phyloP scores from a whole-genome alignment of 148 eudicot genomes.

The Amaranthus hypochondriacus region DNA sequence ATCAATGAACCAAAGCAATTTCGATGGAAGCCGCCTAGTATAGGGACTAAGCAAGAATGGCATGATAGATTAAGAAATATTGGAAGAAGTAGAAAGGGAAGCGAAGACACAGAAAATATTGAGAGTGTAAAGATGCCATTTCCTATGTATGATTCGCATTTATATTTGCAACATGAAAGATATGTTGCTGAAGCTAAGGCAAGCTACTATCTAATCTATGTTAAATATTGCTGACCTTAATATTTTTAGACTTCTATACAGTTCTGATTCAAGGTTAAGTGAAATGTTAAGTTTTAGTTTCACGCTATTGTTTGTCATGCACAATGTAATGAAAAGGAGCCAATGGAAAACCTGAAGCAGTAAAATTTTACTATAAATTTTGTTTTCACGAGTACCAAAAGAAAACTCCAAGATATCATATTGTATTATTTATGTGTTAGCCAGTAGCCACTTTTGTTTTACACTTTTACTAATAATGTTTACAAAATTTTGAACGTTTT shows the following conservation, averaged over 20 bases:
- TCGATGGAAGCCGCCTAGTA: constrained; percentile 47
- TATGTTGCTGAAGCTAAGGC: constrained; percentile 53
- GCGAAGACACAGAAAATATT: constrained; percentile 53
- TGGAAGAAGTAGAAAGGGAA: constrained; percentile 54
- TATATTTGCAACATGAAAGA: constrained; percentile 43
- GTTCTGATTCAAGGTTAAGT: background rate
- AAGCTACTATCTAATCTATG: background rate
- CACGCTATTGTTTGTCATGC: background rate
- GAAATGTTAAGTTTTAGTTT: background rate
- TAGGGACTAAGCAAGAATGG: constrained; percentile 76
- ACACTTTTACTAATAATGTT: no score
- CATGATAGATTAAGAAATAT: constrained; percentile 70
- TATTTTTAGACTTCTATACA: constrained; percentile 1
- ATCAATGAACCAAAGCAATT: constrained; percentile 36
- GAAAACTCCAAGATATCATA: background rate
- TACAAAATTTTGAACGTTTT: no score
- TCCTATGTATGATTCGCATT: constrained; percentile 57
- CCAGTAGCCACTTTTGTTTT: no score
- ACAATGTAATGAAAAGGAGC: background rate
- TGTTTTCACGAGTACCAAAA: background rate
- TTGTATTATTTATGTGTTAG: no score
- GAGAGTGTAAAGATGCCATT: constrained; percentile 64
- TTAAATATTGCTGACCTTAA: background rate
- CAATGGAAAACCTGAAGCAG: background rate
- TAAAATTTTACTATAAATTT: background rate